phyloP scores from a whole-genome alignment of 2,329 filamentous ascomycete species.

The Sclerotinia nivalis region DNA sequence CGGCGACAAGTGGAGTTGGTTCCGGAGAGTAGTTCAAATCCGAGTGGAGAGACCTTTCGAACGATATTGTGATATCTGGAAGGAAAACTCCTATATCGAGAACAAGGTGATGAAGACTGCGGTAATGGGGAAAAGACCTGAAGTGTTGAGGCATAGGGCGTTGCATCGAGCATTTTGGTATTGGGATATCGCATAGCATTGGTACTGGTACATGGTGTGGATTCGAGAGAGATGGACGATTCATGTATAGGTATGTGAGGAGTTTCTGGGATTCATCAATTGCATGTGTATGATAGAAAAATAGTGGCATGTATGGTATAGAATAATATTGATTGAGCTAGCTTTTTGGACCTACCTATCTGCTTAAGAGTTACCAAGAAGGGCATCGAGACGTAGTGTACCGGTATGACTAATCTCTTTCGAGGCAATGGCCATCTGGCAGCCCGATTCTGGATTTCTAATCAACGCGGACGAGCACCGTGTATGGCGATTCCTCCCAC shows the following conservation, averaged over 20 bases:
- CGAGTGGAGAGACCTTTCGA: neutral
- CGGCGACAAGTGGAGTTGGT: neutral
- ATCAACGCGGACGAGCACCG: neutral
- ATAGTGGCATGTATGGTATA: conserved; percentile 1
- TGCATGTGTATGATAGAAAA: neutral
- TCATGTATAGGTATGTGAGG: neutral
- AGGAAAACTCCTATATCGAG: neutral
- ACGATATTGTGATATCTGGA: neutral
- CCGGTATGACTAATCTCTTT: neutral
- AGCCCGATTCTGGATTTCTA: neutral
- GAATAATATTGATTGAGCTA: neutral
- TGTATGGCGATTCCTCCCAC: neutral
- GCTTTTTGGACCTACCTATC: conserved; percentile 12
- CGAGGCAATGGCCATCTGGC: neutral
- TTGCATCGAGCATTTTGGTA: conserved; percentile 6
- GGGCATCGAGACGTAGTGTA: too few relatives aligned
- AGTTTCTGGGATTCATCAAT: conserved; percentile 10
- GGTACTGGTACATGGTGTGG: neutral
- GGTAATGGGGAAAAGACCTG: neutral
- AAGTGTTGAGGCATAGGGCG: neutral
- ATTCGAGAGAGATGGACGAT: neutral
- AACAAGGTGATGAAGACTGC: neutral
- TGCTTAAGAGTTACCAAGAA: neutral
- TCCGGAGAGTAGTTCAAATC: neutral
- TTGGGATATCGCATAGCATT: neutral